Evolutionary conservation across 2,329 filamentous ascomycete genomes (phyloP).

Genomic region (Stagonosporopsis rhizophila): DNA sequence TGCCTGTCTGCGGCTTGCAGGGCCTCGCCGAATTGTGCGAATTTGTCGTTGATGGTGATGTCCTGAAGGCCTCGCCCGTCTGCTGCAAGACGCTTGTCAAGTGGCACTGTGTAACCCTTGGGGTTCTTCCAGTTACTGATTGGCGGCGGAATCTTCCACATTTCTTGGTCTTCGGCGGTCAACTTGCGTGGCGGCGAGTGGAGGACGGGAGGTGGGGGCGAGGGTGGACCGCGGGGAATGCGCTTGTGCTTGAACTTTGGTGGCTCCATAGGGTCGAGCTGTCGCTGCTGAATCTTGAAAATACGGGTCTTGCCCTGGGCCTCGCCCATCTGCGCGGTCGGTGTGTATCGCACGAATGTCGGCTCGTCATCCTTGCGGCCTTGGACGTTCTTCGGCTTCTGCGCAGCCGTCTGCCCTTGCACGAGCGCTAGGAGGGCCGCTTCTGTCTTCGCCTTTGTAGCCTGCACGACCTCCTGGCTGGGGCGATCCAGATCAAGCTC

Average conservation of each 20-base stretch:
- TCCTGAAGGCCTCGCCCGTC: slow-evolving; percentile 93
- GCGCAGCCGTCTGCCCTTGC: slow-evolving; percentile 83
- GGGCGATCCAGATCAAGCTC: slow-evolving; percentile 88
- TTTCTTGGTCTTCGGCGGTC: slow-evolving; percentile 95
- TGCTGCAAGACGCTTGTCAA: slow-evolving; percentile 94
- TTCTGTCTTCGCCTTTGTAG: slow-evolving; percentile 86
- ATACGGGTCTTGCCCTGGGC: slow-evolving; percentile 87
- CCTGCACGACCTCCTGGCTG: slow-evolving; percentile 81
- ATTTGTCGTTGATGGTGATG: slow-evolving; percentile 97
- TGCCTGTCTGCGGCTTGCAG: slow-evolving; percentile 94
- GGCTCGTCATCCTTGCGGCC: slow-evolving; percentile 80
- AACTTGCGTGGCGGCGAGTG: slow-evolving; percentile 93
- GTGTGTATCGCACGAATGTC: slow-evolving; percentile 94
- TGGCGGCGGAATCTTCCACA: slow-evolving; percentile 89
- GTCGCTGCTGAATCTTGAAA: slow-evolving; percentile 96
- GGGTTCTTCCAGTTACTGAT: slow-evolving; percentile 99
- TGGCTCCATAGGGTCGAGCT: slow-evolving; percentile 94
- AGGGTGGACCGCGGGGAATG: slow-evolving; percentile 90
- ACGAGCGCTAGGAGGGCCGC: slow-evolving; percentile 83
- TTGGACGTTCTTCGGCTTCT: slow-evolving; percentile 95
- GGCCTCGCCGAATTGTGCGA: slow-evolving; percentile 93
- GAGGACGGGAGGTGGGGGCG: slow-evolving; percentile 91
- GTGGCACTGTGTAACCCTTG: slow-evolving; percentile 93
- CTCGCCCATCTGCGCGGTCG: slow-evolving; percentile 95
- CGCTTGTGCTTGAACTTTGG: slow-evolving; percentile 99